Evolutionary conservation across 805 yeast species (phyloP), one percentile per base, ranked within the genome.

Genomic region (Candida wancherniae): DNA sequence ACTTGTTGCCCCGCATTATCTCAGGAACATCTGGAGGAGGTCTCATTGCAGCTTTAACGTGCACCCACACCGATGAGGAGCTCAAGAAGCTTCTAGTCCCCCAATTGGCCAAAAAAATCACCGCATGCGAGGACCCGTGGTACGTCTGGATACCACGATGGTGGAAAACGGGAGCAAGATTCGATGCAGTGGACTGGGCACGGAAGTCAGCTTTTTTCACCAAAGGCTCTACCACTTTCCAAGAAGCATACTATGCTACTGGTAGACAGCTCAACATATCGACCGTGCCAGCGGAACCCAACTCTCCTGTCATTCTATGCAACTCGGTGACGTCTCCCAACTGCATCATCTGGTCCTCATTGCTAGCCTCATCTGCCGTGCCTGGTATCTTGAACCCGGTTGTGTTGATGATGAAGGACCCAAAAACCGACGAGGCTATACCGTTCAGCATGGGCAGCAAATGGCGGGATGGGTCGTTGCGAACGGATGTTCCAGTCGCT

Each of bases 1-100:
- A 78, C 50, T 56, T 73, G 29, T 57, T 83, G 29, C 94, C 94
- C 1, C 64, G 66, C 4, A 79, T 83, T 21, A 63, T 84, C 6
- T 73, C 84, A 20, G 94, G 94, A 1, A 83, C 92, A 0, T 77
- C 85, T 1, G 90, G 92, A 2, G 94, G 94, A 10, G 90, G 87
- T 1, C 57, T 81, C 9, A 75, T 82, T 9, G 88, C 92, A 1
- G 84, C 87, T 0, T 53, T 83, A 22, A 74, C 81, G 0, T 71
- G 86, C 30, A 75, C 85, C 0, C 59, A 88, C 33, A 77, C 85
- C 0, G 71, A 80, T 45, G 78, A 75, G 12, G 94, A 84, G 49
- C 63, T 83, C 24, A 52, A 57, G 18, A 55, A 68, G 31, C 48
- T 80, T 21, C 49, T 84, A 9, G 72, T 60, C 0, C 88, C 90